phyloP scores from a whole-genome alignment of 805 yeast species.

The Starmerella powellii region DNA sequence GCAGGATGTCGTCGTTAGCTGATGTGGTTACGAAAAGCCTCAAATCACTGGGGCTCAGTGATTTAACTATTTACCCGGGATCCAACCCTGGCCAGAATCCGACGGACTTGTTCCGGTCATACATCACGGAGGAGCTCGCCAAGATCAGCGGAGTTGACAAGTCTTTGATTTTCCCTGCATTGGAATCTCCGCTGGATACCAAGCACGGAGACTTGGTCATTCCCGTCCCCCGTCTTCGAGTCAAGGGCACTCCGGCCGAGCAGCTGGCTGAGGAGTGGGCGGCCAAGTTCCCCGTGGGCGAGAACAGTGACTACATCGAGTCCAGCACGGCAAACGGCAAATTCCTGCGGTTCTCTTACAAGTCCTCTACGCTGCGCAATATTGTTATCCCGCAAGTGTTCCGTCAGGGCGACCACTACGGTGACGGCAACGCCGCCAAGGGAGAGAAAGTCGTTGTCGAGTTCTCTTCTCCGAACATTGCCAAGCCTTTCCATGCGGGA shows the following conservation, averaged over 20 bases:
- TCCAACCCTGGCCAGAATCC: conserved; percentile 71
- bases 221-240: conserved; percentile 81
- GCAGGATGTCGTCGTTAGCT: conserved; percentile 16
- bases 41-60: conserved; percentile 20
- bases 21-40: conserved; percentile 19
- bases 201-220: conserved; percentile 89
- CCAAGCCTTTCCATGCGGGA: conserved; percentile 99
- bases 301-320: conserved; percentile 47
- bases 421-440: conserved; percentile 60
- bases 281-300: conserved; percentile 45
- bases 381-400: conserved; percentile 61
- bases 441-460: conserved; percentile 68
- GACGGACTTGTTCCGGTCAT: conserved; percentile 79
- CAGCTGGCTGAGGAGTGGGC: conserved; percentile 69
- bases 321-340: conserved; percentile 77
- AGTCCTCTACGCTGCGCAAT: conserved; percentile 51
- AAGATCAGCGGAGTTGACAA: conserved; percentile 61
- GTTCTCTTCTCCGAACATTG: conserved; percentile 95
- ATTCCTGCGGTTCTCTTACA: conserved; percentile 79
- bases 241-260: conserved; percentile 71
- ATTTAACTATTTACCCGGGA: conserved; percentile 29
- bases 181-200: conserved; percentile 74
- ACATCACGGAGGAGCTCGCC: conserved; percentile 68
- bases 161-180: conserved; percentile 61
- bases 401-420: conserved; percentile 48